Conservation (phyloP, 1,284 basidiomycete species). For the Microbotryum saponariae region DNA sequence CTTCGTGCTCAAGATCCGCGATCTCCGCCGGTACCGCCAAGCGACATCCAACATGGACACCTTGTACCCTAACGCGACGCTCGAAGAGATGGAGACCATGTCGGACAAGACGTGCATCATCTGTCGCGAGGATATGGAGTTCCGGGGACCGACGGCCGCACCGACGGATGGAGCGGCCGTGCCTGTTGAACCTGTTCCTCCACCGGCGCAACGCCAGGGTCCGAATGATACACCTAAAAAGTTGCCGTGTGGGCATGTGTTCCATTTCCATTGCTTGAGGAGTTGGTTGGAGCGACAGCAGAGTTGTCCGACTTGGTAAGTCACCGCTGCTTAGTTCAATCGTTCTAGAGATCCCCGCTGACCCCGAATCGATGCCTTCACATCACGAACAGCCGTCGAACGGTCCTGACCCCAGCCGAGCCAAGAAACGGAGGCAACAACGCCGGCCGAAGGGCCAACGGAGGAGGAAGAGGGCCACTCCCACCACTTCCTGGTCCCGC, state of each 20-base stretch:
- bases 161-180: constrained; percentile 26
- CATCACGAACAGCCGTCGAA: neutral
- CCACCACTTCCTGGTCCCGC: neutral
- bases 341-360: too few species aligned
- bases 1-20: constrained; percentile 76
- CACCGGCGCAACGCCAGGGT: constrained; percentile 45
- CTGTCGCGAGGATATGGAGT: constrained; percentile 90
- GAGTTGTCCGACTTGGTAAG: constrained; percentile 88
- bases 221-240: constrained; percentile 95
- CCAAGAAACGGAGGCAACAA: too few species aligned
- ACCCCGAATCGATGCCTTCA: too few species aligned
- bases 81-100: constrained; percentile 68
- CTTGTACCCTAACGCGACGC: constrained; percentile 87
- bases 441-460: neutral
- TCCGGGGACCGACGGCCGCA: constrained; percentile 36
- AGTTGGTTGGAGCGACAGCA: constrained; percentile 95
- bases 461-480: neutral
- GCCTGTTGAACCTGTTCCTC: constrained; percentile 27
- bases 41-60: constrained; percentile 97
- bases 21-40: constrained; percentile 79
- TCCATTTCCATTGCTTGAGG: constrained; percentile 94
- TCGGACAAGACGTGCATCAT: constrained; percentile 94
- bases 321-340: constrained; percentile 11
- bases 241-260: constrained; percentile 90
- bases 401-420: neutral